phyloP scores from a whole-genome alignment of 495 filamentous ascomycete species.

The Xylaria grammica region DNA sequence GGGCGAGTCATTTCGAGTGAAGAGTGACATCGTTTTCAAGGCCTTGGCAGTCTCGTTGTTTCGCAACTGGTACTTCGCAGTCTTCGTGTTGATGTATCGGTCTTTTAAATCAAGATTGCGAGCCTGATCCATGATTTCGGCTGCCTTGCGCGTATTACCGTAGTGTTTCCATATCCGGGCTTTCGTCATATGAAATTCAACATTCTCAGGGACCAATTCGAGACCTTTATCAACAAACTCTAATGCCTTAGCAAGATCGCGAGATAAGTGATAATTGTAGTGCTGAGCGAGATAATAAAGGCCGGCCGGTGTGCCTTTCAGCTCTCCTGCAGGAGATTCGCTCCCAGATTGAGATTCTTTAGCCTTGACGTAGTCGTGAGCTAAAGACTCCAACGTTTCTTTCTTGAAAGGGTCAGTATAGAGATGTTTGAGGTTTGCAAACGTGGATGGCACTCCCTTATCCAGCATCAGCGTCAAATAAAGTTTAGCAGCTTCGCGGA shows the following conservation, averaged over 20 bases:
- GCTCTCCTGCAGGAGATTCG: constrained; percentile 57
- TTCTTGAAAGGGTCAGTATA: constrained; percentile 80
- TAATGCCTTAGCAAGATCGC: constrained; percentile 80
- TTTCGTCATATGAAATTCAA: constrained; percentile 94
- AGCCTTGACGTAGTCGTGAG: constrained; percentile 73
- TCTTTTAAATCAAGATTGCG: constrained; percentile 84
- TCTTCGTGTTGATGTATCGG: constrained; percentile 97
- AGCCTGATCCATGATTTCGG: constrained; percentile 87
- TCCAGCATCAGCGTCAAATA: constrained; percentile 88
- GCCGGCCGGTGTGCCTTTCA: constrained; percentile 74
- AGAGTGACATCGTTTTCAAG: constrained; percentile 88
- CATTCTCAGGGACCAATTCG: constrained; percentile 72
- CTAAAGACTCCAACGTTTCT: constrained; percentile 72
- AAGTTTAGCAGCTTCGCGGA: constrained; percentile 74
- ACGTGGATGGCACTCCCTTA: constrained; percentile 95
- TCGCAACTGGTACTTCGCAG: constrained; percentile 94
- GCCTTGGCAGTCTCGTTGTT: constrained; percentile 88
- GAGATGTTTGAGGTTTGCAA: constrained; percentile 92
- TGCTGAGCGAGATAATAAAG: constrained; percentile 96
- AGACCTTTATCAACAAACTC: constrained; percentile 85
- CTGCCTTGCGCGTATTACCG: constrained; percentile 78
- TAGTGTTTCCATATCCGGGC: constrained; percentile 94
- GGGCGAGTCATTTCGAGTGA: constrained; percentile 83
- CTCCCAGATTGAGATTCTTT: constrained; percentile 52
- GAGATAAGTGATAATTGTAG: constrained; percentile 89